Conservation (phyloP, 805 yeast genomes). For the Pichia cabralensis region DNA sequence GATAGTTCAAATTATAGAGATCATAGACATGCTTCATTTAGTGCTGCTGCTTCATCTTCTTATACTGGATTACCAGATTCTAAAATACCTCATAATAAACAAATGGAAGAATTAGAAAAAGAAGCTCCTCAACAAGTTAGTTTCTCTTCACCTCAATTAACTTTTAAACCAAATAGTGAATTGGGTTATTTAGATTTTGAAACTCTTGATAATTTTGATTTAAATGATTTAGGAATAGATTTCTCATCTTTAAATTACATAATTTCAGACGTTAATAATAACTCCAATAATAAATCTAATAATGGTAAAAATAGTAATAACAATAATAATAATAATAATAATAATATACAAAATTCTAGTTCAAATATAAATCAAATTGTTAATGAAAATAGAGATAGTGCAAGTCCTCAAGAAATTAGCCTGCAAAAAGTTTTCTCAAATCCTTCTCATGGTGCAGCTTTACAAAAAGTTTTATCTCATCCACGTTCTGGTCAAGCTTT, state of each 20-base stretch:
- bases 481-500: conserved; percentile 12
- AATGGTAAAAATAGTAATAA: neutral
- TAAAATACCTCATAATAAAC: conserved; percentile 3
- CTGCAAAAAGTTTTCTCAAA: conserved; percentile 11
- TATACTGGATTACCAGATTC: conserved; percentile 35
- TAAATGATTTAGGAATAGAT: conserved; percentile 18
- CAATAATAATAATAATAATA: neutral
- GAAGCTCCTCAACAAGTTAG: conserved; percentile 63
- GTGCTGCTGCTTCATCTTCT: conserved; percentile 52
- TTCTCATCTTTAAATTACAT: conserved; percentile 6
- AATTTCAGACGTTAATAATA: neutral
- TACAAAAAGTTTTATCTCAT: conserved; percentile 13
- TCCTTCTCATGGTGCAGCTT: conserved; percentile 11
- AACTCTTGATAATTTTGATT: conserved; percentile 16
- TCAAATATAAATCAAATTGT: neutral
- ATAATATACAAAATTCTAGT: neutral
- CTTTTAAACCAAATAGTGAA: conserved; percentile 19
- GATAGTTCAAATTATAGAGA: conserved; percentile 15
- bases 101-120: conserved; percentile 9
- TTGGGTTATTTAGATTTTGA: conserved; percentile 27
- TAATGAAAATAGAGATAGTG: neutral
- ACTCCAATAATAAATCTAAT: neutral
- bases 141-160: conserved; percentile 68
- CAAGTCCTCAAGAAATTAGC: conserved; percentile 5
- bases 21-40: conserved; percentile 48